Evolutionary conservation across 73 alveolate species (phyloP), one percentile per base, ranked within the genome.

Genomic region (Uronychia setigera): DNA sequence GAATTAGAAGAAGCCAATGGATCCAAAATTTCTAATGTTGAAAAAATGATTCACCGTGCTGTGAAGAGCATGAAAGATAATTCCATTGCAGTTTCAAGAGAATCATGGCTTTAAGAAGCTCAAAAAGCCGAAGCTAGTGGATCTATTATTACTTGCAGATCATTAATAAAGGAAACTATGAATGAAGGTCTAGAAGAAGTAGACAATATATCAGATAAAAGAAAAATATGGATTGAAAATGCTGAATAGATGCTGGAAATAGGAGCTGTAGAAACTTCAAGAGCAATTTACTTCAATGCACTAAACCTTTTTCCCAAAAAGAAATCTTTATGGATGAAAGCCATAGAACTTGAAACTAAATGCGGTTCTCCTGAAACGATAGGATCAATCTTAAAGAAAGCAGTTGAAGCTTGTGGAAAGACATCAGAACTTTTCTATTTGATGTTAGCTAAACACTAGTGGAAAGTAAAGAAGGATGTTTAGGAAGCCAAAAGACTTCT

Each of bases 1-100:
- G 93, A 95, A 77, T 86, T 96, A 34, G 98, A 96, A 82, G 99
- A 96, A 86, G 94, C 98, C 60, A 81, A 96, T 28, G 98, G 98
- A 13, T 77, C 80, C 35, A 85, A 91, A 27, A 74, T 35, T 29
- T 80, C 83, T 28, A 58, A 86, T 30, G 90, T 88, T 0, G 82
- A 87, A 11, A 93, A 93, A 80, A 78, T 93, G 35, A 85, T 96
- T 26, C 74, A 84, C 26, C 82, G 94, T 28, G 96, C 96, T 0
- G 85, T 96, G 33, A 93, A 93, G 75, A 85, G 92, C 46, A 85
- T 96, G 5, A 28, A 78, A 19, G 89, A 86, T n/a, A 84, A 80
- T 33, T 87, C 86, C 27, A 92, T 95, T 30, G 83, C 59, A 34
- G 87, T 96, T 25, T 78, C 77, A 0, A 81, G 95, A 31, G 95